Base-by-base conservation (phyloP, 2,329 filamentous ascomycete species). In the Exophiala phaeomuriformis region DNA sequence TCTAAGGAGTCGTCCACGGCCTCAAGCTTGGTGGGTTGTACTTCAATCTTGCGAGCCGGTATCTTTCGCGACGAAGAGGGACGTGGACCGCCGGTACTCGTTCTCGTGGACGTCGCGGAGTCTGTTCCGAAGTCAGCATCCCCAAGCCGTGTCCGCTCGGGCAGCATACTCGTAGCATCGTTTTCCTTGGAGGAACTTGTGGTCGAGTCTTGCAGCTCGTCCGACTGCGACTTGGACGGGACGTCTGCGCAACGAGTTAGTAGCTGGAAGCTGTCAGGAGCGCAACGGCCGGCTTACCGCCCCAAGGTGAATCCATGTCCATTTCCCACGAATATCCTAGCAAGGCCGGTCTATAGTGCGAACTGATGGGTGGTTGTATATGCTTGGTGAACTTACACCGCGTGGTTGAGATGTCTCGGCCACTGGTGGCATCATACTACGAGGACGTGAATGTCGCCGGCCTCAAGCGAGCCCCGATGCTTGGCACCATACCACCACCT, bases 1-100 rank as follows among this genome's bases (percentile, higher is more conserved):
- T 82, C 82, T 54, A 81, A 71, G 42, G 79, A 75, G 64, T 81
- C 77, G 61, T 83, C 81, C 55, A 83, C 79, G 48, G 78, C 78
- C 69, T 84, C 80, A 56, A 84, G 72, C 52, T 77, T 78, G 41
- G 80, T 84, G 32, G 80, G 75, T 64, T 83, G 80, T 35, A 76
- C 76, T 64, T 73, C 79, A 64, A 82, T 75, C 65, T 80, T 79
- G 56, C 79, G 76, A 51, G 75, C 72, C n/a, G 71, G 71, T 59
- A 77, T 75, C 41, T 72, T 76, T 66, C 76, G 73, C 58, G 69
- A 71, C 49, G 70, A 71, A 44, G 75, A 71, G 32, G 76, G 74
- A 59, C 73, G 74, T 43, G 74, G 69, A 32, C 73, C 69, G 56
- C 70, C 69, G 39, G 72, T 62, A 59, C 69, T 63, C 63, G 68